Conservation (phyloP, 352 stramenopile genomes). For the Globisporangium polare region DNA sequence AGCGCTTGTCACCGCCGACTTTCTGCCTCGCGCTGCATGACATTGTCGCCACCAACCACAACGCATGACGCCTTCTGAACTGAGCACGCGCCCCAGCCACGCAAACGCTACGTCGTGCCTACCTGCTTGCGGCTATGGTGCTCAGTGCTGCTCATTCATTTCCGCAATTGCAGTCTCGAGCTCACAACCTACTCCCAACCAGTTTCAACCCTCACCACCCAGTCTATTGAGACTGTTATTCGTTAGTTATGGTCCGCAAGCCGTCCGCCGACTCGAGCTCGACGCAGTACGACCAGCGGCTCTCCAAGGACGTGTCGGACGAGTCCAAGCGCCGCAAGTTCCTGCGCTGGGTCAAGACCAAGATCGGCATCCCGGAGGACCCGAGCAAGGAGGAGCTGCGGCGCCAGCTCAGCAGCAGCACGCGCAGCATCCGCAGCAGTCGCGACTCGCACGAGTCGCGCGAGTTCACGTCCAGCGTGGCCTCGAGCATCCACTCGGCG, state of each 20-base stretch:
- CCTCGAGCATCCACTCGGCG: constrained; percentile 3
- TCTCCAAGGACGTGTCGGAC: constrained; percentile 30
- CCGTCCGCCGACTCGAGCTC: background rate
- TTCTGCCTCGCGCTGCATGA: background rate
- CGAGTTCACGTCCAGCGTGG: constrained; percentile 1
- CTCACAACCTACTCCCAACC: background rate
- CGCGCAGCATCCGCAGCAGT: background rate
- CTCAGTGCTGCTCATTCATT: background rate
- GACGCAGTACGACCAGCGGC: constrained; percentile 35
- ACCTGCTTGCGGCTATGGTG: background rate
- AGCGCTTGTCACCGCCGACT: no score
- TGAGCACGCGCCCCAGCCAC: no score
- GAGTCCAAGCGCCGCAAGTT: constrained; percentile 59
- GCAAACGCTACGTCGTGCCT: background rate
- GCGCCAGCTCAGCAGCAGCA: constrained; percentile 21
- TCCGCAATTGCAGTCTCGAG: background rate
- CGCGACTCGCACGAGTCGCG: constrained; percentile 1
- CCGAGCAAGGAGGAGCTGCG: constrained; percentile 1
- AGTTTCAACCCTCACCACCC: background rate
- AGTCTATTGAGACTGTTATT: no score
- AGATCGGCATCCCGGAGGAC: constrained; percentile 30
- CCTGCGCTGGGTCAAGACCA: constrained; percentile 60
- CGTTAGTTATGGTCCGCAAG: constrained; percentile 16
- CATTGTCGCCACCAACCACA: background rate
- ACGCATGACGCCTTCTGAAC: no score